Conservation (phyloP, 768 basidiomycete genomes). For the Mycena rosella region DNA sequence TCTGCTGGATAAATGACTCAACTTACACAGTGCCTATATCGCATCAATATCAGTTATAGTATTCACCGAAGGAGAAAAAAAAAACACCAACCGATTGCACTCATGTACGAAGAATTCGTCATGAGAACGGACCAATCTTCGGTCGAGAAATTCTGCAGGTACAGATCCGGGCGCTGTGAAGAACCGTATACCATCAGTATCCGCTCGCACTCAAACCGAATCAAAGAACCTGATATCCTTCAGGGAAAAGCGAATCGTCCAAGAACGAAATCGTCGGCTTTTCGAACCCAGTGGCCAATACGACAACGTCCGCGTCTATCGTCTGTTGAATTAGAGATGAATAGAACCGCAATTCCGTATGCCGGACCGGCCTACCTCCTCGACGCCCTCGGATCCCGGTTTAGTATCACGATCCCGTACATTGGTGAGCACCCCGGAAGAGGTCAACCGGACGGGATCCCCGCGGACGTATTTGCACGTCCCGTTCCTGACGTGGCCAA, state of each 20-base stretch:
- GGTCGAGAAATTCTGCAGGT: conserved; percentile 67
- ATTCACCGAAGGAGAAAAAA: background rate
- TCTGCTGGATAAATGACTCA: conserved; percentile 1
- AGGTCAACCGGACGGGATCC: conserved; percentile 55
- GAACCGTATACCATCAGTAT: background rate
- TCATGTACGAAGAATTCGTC: conserved; percentile 65
- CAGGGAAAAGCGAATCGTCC: conserved; percentile 62
- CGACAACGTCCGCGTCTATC: conserved; percentile 60
- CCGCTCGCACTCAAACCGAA: background rate
- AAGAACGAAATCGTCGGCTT: conserved; percentile 61
- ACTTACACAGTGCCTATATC: conserved; percentile 50
- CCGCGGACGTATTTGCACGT: conserved; percentile 62
- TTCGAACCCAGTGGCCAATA: conserved; percentile 68
- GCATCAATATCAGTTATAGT: background rate
- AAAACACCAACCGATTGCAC: conserved; percentile 53
- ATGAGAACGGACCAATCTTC: conserved; percentile 66
- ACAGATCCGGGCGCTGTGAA: conserved; percentile 59
- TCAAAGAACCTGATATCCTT: conserved; percentile 55
- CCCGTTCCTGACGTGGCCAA: conserved; percentile 57
- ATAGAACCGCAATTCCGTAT: background rate
- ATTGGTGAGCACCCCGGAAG: conserved; percentile 50
- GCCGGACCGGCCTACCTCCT: conserved; percentile 33
- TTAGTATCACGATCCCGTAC: conserved; percentile 51
- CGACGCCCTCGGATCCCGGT: conserved; percentile 48
- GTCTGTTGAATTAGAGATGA: conserved; percentile 33